A percentile compares a stretch with the other conserved stretches of the same genome.
Evolutionary conservation across 1,284 basidiomycete species (phyloP).

Genomic region (Thelephora terrestris): DNA sequence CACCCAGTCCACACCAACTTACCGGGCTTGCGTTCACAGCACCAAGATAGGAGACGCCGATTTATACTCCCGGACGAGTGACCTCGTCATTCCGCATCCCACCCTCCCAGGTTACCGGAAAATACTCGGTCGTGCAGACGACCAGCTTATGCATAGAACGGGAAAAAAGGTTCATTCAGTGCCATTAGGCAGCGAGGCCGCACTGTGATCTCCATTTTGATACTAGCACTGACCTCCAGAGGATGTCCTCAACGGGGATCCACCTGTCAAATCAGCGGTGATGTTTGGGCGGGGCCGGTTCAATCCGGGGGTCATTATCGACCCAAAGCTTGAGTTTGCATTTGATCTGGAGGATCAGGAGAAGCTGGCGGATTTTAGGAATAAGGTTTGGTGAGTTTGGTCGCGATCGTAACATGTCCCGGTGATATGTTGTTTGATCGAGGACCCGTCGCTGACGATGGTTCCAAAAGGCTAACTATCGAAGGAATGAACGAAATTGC

Average conservation of each 20-base stretch:
- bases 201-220: neutral
- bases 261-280: constrained; percentile 19
- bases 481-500: constrained; percentile 24
- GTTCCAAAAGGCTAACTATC: constrained; percentile 20
- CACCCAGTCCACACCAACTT: neutral
- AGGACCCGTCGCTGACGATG: no score
- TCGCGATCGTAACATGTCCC: no score
- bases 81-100: constrained; percentile 36
- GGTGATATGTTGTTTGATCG: neutral
- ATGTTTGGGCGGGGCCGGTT: constrained; percentile 32
- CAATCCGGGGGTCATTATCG: constrained; percentile 28
- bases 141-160: constrained; percentile 38
- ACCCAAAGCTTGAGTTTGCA: constrained; percentile 17
- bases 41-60: constrained; percentile 6
- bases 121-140: constrained; percentile 36
- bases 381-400: constrained; percentile 23
- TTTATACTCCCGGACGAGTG: constrained; percentile 29
- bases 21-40: neutral
- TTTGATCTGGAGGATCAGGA: constrained; percentile 18
- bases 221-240: constrained; percentile 12
- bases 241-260: constrained; percentile 20
- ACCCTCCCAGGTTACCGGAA: constrained; percentile 32
- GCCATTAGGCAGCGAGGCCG: constrained; percentile 9
- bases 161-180: constrained; percentile 23
- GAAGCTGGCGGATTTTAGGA: constrained; percentile 19